Percentiles rank a stretch among this genome's conserved stretches.
These are phyloP conservation scores for Metschnikowia dekortorum DNA, from an alignment of 805 yeast species.

Conservation along the genomic window DNA sequence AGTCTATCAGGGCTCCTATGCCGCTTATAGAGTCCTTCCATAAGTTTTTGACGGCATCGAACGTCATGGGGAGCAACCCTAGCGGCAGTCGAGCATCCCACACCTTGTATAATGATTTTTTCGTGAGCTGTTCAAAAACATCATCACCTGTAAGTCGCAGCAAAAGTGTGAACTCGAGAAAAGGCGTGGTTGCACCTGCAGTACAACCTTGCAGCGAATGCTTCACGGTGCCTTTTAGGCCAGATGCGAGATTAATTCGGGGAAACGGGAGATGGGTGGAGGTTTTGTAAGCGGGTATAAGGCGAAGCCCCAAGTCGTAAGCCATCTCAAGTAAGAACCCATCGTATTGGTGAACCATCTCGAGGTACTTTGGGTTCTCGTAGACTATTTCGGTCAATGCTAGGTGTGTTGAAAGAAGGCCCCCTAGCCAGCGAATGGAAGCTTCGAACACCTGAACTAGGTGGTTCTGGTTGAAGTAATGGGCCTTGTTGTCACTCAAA, in stretches of 20 bases:
- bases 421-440: conserved; percentile 78
- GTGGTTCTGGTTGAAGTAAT: conserved; percentile 56
- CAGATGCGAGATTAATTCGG: conserved; percentile 61
- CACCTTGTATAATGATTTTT: conserved; percentile 58
- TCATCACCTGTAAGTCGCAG: conserved; percentile 73
- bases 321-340: conserved; percentile 74
- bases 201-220: conserved; percentile 54
- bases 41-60: conserved; percentile 52
- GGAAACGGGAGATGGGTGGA: conserved; percentile 70
- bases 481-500: conserved; percentile 34
- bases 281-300: conserved; percentile 68
- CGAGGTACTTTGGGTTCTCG: not conserved
- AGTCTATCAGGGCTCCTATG: conserved; percentile 87
- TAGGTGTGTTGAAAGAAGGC: conserved; percentile 73
- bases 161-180: conserved; percentile 73
- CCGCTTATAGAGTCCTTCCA: conserved; percentile 68
- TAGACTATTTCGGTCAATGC: conserved; percentile 27
- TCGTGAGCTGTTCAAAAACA: conserved; percentile 59
- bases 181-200: conserved; percentile 82
- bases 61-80: conserved; percentile 72
- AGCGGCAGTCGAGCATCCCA: conserved; percentile 65
- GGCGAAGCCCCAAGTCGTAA: conserved; percentile 64
- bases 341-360: conserved; percentile 45
- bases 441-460: conserved; percentile 87
- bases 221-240: conserved; percentile 27